Conservation (phyloP, 768 basidiomycete species). For the Mycena chlorophos region DNA sequence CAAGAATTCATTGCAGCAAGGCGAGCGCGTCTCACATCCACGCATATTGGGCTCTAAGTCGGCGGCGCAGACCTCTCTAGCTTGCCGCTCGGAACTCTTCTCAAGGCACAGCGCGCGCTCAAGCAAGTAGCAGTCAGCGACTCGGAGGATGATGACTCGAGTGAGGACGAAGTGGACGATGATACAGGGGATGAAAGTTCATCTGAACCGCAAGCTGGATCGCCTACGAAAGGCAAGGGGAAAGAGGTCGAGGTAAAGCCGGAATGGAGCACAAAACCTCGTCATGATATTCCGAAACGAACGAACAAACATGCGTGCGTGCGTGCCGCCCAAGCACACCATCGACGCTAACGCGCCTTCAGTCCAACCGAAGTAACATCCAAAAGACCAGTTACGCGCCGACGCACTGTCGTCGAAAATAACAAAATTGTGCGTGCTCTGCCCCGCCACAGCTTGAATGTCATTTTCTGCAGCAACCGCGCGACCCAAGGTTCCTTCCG, state of each 20-base stretch:
- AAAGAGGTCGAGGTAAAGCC: constrained; percentile 39
- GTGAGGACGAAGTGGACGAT: constrained; percentile 26
- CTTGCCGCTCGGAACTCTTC: constrained; percentile 63
- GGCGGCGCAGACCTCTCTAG: constrained; percentile 51
- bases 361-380: constrained; percentile 85
- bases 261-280: constrained; percentile 44
- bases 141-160: constrained; percentile 36
- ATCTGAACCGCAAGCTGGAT: constrained; percentile 17
- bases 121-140: constrained; percentile 41
- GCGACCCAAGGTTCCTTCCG: constrained; percentile 86
- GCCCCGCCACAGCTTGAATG: neutral
- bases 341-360: neutral
- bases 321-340: too few species aligned
- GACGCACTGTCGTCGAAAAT: constrained; percentile 67
- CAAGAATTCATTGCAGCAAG: constrained; percentile 15
- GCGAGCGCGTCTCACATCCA: neutral
- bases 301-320: constrained; percentile 81
- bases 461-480: constrained; percentile 53
- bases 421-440: constrained; percentile 54
- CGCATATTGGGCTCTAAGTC: neutral
- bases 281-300: constrained; percentile 57
- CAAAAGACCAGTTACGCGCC: constrained; percentile 79
- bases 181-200: constrained; percentile 17
- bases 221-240: constrained; percentile 29
- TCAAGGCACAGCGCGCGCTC: constrained; percentile 62